Percentiles rank a stretch among this genome's conserved stretches.
Conservation (phyloP, 352 stramenopile species). For the Phytophthora cryptogea region DNA sequence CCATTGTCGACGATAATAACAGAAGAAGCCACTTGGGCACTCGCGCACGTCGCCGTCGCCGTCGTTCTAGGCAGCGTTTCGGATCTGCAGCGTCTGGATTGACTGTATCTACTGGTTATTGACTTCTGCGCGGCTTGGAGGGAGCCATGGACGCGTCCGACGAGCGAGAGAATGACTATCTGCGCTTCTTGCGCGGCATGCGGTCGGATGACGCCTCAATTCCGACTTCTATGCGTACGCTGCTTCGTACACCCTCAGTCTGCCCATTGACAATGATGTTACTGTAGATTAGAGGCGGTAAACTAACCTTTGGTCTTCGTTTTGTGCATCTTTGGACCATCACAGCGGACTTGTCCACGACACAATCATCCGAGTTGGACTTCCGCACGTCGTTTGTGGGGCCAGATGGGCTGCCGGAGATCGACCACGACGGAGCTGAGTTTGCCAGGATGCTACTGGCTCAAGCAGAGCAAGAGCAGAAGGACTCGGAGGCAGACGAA, state of each 20-base stretch:
- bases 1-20: neutral
- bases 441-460: conserved; percentile 74
- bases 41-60: neutral
- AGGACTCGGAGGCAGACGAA: conserved; percentile 24
- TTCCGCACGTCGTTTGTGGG: conserved; percentile 75
- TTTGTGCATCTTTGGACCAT: conserved; percentile 4
- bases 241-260: conserved; percentile 3
- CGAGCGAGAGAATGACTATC: conserved; percentile 71
- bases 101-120: neutral
- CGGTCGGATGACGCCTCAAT: conserved; percentile 59
- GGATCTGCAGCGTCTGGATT: neutral
- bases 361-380: conserved; percentile 68
- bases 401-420: conserved; percentile 58
- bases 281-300: neutral
- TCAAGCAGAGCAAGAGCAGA: conserved; percentile 64
- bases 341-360: conserved; percentile 56
- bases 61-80: conserved; percentile 1
- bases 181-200: conserved; percentile 77
- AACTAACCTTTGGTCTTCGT: conserved; percentile 2
- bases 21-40: conserved; percentile 1
- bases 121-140: neutral
- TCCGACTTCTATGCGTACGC: conserved; percentile 49
- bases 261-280: conserved; percentile 1
- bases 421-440: conserved; percentile 71
- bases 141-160: conserved; percentile 40